Evolutionary conservation across 179 eudicot species (phyloP).

Genomic region (Heliamphora pulchella): DNA sequence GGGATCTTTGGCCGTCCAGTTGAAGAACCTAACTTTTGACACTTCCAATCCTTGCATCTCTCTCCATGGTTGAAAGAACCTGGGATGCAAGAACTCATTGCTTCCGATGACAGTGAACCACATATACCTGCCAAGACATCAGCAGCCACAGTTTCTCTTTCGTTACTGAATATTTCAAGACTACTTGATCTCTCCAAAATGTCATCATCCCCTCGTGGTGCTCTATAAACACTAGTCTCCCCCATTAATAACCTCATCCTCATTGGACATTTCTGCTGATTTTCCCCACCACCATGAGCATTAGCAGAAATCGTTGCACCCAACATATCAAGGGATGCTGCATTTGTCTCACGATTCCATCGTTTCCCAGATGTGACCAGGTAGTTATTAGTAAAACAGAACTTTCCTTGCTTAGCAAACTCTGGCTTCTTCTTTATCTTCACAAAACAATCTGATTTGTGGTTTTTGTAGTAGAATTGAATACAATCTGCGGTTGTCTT

Average conservation of each 20-base stretch:
- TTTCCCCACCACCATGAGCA: slow-evolving; percentile 39
- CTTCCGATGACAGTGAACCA: slow-evolving; percentile 86
- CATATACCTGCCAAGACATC: slow-evolving; percentile 96
- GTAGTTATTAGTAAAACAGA: slow-evolving; percentile 46
- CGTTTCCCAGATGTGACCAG: slow-evolving; percentile 68
- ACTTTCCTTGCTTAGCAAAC: slow-evolving; percentile 43
- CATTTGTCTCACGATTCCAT: slow-evolving; percentile 55
- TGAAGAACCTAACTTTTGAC: slow-evolving; percentile 36
- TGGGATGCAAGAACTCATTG: slow-evolving; percentile 90
- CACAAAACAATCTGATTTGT: slow-evolving; percentile 67
- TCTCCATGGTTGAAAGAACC: slow-evolving; percentile 74
- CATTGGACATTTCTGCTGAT: slow-evolving; percentile 20
- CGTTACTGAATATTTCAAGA: slow-evolving; percentile 14
- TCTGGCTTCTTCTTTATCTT: slow-evolving; percentile 51
- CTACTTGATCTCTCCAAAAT: slow-evolving; percentile 39
- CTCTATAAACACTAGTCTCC: slow-evolving; percentile 24
- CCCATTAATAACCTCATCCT: slow-evolving; percentile 21
- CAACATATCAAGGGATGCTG: slow-evolving; percentile 74
- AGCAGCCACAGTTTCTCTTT: slow-evolving; percentile 74
- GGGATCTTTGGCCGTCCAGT: slow-evolving; percentile 46
- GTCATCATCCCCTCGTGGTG: slow-evolving; percentile 29
- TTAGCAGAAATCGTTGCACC: slow-evolving; percentile 74
- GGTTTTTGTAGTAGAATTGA: slow-evolving; percentile 92
- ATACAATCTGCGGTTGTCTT: slow-evolving; percentile 87
- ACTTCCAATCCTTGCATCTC: slow-evolving; percentile 45